phyloP scores from a whole-genome alignment of 2,329 filamentous ascomycete species.

The Xylaria sp. region DNA sequence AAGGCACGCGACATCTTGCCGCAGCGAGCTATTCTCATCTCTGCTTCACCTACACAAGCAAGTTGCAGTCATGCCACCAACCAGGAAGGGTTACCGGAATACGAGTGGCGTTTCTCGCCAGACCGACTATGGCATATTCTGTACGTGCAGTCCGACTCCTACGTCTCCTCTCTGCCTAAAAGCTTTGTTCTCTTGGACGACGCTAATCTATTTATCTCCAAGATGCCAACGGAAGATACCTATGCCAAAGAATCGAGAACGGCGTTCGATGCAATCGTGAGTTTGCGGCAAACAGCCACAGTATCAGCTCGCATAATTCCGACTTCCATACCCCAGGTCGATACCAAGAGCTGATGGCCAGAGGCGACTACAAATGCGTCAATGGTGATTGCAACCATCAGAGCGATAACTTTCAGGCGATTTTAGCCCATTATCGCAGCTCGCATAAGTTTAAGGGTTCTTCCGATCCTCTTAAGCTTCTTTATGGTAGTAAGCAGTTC shows the following conservation, averaged over 20 bases:
- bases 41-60: neutral
- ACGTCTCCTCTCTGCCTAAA: too few relatives aligned
- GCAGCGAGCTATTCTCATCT: neutral
- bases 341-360: constrained; percentile 14
- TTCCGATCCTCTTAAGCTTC: constrained; percentile 3
- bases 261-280: constrained; percentile 12
- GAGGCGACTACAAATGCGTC: neutral
- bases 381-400: neutral
- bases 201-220: neutral
- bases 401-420: constrained; percentile 12
- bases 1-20: neutral
- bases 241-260: constrained; percentile 8
- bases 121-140: constrained; percentile 18
- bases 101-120: constrained; percentile 7
- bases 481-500: constrained; percentile 20
- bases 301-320: constrained; percentile 25
- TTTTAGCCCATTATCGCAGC: constrained; percentile 11
- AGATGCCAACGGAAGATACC: constrained; percentile 25
- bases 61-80: constrained; percentile 16
- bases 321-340: neutral
- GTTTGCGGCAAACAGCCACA: constrained; percentile 1
- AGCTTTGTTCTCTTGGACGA: neutral
- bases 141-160: constrained; percentile 2
- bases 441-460: constrained; percentile 6
- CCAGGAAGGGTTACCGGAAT: constrained; percentile 2